phyloP scores from a whole-genome alignment of 2,329 filamentous ascomycete genomes.

The Pseudogymnoascus sp. region DNA sequence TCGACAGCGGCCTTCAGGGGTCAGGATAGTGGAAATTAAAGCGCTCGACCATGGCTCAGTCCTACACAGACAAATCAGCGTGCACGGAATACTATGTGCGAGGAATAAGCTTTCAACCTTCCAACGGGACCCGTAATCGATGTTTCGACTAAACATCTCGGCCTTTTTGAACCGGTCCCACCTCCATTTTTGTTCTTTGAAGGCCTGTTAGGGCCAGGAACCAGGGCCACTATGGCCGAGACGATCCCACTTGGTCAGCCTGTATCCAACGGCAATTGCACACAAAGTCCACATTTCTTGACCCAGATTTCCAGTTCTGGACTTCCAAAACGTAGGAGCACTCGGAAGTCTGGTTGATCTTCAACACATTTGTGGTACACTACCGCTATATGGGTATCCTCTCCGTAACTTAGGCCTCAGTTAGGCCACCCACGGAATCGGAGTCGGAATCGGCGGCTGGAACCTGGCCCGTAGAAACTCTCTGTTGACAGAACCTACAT shows the following conservation, averaged over 20 bases:
- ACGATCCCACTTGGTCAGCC: not conserved
- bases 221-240: not conserved
- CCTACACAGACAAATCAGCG: conserved; percentile 1
- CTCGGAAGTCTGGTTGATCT: not conserved
- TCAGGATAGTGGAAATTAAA: not conserved
- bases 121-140: not conserved
- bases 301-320: not conserved
- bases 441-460: not conserved
- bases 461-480: not conserved
- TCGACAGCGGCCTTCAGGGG: not conserved
- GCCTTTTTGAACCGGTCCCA: not conserved
- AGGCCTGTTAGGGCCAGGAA: conserved; percentile 1
- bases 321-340: not conserved
- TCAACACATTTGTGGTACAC: not conserved
- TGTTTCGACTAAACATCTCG: not conserved
- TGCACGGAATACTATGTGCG: not conserved
- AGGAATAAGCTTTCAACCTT: conserved; percentile 6
- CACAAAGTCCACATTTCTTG: conserved; percentile 3
- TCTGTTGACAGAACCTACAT: not conserved
- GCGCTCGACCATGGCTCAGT: conserved; percentile 4
- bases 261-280: not conserved
- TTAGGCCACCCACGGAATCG: not conserved
- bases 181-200: not conserved
- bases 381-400: not conserved
- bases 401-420: not conserved